phyloP scores from a whole-genome alignment of 768 basidiomycete genomes.

The Rubroboletus satanas region DNA sequence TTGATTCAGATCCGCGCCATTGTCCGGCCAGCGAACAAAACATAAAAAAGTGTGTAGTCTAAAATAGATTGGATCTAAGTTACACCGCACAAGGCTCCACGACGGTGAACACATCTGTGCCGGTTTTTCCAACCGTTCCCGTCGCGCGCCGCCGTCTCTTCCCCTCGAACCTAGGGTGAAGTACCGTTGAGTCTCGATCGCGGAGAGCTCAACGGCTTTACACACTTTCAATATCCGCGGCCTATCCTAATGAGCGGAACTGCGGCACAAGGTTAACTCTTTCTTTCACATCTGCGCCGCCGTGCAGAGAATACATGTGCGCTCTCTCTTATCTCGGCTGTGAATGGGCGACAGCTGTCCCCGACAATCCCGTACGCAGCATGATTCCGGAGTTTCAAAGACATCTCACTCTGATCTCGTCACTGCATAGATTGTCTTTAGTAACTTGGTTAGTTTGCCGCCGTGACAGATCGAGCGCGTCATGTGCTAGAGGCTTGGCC shows the following conservation, averaged over 20 bases:
- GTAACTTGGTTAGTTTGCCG: neutral
- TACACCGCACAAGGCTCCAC: neutral
- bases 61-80: slow-evolving; percentile 19
- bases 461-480: slow-evolving; percentile 4
- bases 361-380: neutral
- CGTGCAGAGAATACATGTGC: neutral
- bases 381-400: neutral
- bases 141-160: slow-evolving; percentile 12
- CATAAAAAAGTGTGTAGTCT: neutral
- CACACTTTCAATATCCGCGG: slow-evolving; percentile 9
- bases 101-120: neutral
- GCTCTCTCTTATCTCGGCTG: neutral
- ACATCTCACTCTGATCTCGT: neutral
- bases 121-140: slow-evolving; percentile 16
- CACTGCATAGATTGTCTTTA: neutral
- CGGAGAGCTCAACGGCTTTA: neutral
- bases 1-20: slow-evolving; percentile 11
- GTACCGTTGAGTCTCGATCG: neutral
- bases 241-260: neutral
- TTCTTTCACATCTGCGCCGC: neutral
- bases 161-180: neutral
- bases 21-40: slow-evolving; percentile 8
- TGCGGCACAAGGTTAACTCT: neutral
- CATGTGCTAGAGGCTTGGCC: neutral
- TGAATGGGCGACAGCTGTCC: neutral